Base-by-base conservation (phyloP, 78 protist species). In the Monocercomonoides exilis region DNA sequence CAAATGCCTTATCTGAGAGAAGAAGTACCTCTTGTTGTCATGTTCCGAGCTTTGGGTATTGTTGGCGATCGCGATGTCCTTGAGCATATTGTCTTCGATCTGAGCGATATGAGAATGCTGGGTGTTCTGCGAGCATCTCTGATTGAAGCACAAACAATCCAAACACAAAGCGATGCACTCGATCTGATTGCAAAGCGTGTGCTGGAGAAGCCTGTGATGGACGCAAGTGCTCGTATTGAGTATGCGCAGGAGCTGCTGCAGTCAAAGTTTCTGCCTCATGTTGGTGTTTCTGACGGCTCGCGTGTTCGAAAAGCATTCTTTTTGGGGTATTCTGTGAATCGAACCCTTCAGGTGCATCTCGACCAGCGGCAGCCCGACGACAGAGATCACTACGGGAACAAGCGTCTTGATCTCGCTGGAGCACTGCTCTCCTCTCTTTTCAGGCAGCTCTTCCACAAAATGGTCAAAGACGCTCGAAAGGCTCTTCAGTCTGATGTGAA, bases 321-420 rank as follows among this genome's bases (percentile, higher is more conserved):
- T 94, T 43, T 98, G 38, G 99, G 99, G 6, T 96, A 96, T 87
- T 95, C 95, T 89, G 89, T 89, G 44, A 44, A 89, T 45, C 45
- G 77, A 45, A 70, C 85, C 5, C 86, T 85, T 33, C 29, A 35
- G n/a, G 41, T 85, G 80, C 3, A 77, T 5, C 43, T 89, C 84
- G 85, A 85, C 42, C 88, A 38, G 33, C 46, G 91, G 46, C 1
- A 84, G 34, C 77, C 90, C 2, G 99, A 97, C 89, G 99, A 98
- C 89, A 90, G 99, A 29, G 99, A 99, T 88, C 98, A 98, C 92
- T 97, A 90, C 88, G 99, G 96, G 43, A 97, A 98, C 93, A 99
- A 99, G 96, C 96, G 99, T 46, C 38, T 96, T 0, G 99, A 97
- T 84, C 84, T 97, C 45, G 96, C 99, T 0, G 99, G 99, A 2